Evolutionary conservation across 2,329 filamentous ascomycete genomes (phyloP), one percentile per base, ranked within the genome.

Genomic region (Fusarium miscanthi): DNA sequence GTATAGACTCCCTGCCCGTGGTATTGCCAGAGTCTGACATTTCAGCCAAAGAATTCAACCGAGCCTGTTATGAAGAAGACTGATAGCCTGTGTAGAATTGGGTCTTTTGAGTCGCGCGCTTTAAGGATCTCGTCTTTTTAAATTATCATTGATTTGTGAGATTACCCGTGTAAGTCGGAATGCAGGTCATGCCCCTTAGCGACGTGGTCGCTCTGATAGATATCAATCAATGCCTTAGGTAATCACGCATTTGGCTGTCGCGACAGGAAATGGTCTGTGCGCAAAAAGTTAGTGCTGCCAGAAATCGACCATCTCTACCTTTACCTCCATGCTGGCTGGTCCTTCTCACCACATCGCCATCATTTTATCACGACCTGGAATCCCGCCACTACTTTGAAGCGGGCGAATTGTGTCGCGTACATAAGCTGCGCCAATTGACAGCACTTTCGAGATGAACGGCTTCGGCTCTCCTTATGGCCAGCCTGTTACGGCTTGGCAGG

Each of bases 401-500:
- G 16, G 21, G 42, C 33, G 37, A 33, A 31, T 59, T 51, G 54
- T 59, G 65, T 63, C 73, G 69, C 59, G 57, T 68, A 41, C 31
- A 19, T 38, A 48, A 4, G 17, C 33, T 42, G 30, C 16, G 17
- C 31, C 31, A 17, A 27, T 27, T 38, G 41, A 52, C 14, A 53
- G n/a, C 21, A 25, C 52, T 27, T 25, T 25, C 48, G 80, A 80
- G 68, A 93, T 93, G 89, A 92, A 89, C 80, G 88, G 87, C 67
- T 84, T 84, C 74, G 84, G 84, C 63, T 84, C 83, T 76, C 82
- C 83, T 59, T 85, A 80, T 72, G 84, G 84, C 76, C 84, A 87
- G 79, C 84, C 86, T 40, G 85, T 87, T 58, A 82, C 86, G 62
- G 80, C 88, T 46, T 98, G 95, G 95, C 91, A 93, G 81, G 93